Conservation (phyloP, 495 filamentous ascomycete species). For the Xylona heveae region DNA sequence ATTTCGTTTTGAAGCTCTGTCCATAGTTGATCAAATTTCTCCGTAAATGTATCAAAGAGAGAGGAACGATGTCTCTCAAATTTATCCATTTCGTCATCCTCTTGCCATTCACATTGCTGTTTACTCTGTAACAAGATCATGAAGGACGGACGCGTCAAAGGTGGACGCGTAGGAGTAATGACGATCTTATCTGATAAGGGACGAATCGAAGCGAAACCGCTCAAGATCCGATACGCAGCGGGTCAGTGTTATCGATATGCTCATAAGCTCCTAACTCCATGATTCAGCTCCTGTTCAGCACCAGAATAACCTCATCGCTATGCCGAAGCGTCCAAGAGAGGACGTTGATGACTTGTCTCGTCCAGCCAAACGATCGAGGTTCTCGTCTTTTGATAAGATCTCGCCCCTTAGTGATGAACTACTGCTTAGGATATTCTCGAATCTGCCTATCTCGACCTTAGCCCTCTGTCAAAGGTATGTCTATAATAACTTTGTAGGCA, state of each 20-base stretch:
- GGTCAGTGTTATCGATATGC: too few relatives aligned
- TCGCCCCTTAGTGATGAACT: conserved; percentile 71
- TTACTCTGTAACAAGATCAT: too few relatives aligned
- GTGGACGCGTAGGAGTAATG: too few relatives aligned
- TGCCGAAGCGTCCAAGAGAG: conserved; percentile 4
- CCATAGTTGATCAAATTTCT: conserved; percentile 3
- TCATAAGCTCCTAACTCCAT: too few relatives aligned
- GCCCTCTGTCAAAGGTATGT: conserved; percentile 42
- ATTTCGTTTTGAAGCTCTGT: conserved; percentile 3
- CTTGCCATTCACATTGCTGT: too few relatives aligned
- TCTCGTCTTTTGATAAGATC: conserved; percentile 18
- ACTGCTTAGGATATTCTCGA: conserved; percentile 64
- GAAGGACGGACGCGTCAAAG: too few relatives aligned
- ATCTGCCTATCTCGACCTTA: conserved; percentile 45
- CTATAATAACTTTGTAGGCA: background rate
- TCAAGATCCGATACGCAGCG: too few relatives aligned
- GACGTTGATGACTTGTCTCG: conserved; percentile 1
- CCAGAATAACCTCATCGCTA: background rate
- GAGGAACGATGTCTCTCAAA: conserved; percentile 4
- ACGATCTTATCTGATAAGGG: too few relatives aligned
- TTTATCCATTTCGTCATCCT: conserved; percentile 5
- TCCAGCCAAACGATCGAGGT: conserved; percentile 10
- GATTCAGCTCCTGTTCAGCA: too few relatives aligned
- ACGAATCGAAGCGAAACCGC: too few relatives aligned
- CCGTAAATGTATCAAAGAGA: conserved; percentile 2